A percentile compares a stretch with the other conserved stretches of the same genome.
These are phyloP conservation scores for Gaultheria prostrata DNA, from an alignment of 148 eudicot genomes.

Conservation along the genomic window DNA sequence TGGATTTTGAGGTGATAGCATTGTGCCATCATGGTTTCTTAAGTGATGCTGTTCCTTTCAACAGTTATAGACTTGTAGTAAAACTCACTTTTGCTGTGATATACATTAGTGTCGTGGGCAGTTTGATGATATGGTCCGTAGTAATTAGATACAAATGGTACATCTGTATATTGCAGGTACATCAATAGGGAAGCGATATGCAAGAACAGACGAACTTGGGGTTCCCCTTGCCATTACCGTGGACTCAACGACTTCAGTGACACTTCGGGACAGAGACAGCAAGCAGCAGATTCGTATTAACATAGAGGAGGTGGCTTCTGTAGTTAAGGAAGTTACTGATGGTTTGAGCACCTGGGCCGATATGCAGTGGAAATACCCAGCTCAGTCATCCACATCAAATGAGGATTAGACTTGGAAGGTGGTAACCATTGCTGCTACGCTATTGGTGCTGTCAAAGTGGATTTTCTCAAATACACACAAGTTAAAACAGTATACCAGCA, in stretches of 20 bases:
- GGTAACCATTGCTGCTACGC: neutral
- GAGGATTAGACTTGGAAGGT: constrained; percentile 33
- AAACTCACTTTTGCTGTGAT: neutral
- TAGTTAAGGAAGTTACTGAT: constrained; percentile 71
- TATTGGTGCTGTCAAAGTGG: constrained; percentile 1
- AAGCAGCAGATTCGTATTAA: constrained; percentile 78
- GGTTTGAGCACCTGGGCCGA: constrained; percentile 86
- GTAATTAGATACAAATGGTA: neutral
- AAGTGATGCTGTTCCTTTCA: neutral
- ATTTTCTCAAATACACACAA: neutral
- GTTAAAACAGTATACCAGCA: neutral
- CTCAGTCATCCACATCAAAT: constrained; percentile 49
- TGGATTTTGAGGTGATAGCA: neutral
- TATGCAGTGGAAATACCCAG: constrained; percentile 63
- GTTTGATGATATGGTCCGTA: neutral
- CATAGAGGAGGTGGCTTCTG: constrained; percentile 67
- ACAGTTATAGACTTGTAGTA: neutral
- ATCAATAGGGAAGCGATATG: constrained; percentile 88
- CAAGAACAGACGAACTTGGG: constrained; percentile 92
- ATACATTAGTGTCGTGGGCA: neutral
- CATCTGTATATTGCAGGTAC: constrained; percentile 49
- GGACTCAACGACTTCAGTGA: constrained; percentile 65
- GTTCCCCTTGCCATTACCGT: constrained; percentile 91
- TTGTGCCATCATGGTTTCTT: neutral
- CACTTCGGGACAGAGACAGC: constrained; percentile 82